Evolutionary conservation across 768 basidiomycete species (phyloP), one percentile per base, ranked within the genome.

Genomic region (Lenzites betulinus): DNA sequence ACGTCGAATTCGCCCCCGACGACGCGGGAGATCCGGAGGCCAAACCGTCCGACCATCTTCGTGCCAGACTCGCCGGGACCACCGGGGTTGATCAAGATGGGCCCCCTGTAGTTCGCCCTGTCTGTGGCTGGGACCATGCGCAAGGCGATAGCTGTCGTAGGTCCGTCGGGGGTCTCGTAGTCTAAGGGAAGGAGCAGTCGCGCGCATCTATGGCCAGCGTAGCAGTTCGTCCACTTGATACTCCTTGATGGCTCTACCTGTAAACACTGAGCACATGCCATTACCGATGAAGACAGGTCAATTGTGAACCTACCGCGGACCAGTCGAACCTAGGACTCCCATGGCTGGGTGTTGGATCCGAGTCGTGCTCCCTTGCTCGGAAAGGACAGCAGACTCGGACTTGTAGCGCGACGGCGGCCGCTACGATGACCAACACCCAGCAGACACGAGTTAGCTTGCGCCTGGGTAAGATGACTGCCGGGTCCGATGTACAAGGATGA

Each of bases 171-270:
- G 22, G 57, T 60, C 38, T 30, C 61, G 28, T 66, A 58, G 54
- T 66, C 61, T n/a, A 66, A 28, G 20, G 64, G 64, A 48, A 66
- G 64, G 13, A 66, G 51, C 16, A 66, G 47, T 1, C 64, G 64
- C 1, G 64, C 64, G 43, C 64, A 66, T 22, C 54, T 52, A 12
- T 60, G 46, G 11, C 48, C 64, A 13, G 58, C 52, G 30, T 51
- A 63, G 56, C 64, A 66, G 9, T 61, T 28, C n/a, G 50, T 50
- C 64, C 64, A 66, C 7, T 60, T 18, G 39, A 66, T 59, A 23
- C 28, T 43, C 39, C n/a, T 48, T 3, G 46, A 25, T 7, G 55
- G 55, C n/a, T 48, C 46, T 16, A 56, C 22, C 55, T 56, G 44
- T 12, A 20, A 26, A 7, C 7, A 11, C n/a, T n/a, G n/a, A 13